phyloP scores from a whole-genome alignment of 129 eudicot species.

The Mikania micrantha region DNA sequence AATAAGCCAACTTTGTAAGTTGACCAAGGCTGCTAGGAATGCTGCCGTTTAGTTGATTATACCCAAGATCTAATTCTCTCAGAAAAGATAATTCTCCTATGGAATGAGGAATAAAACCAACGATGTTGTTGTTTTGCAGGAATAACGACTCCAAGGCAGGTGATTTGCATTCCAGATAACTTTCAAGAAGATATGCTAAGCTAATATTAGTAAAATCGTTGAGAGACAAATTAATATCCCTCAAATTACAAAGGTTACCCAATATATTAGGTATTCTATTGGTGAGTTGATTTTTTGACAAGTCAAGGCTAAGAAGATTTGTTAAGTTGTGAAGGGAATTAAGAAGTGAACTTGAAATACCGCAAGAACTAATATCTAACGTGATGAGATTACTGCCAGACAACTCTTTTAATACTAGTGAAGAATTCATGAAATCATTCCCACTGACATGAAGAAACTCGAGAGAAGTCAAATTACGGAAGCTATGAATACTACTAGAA shows the following conservation, averaged over 20 bases:
- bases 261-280: background rate
- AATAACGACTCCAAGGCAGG: background rate
- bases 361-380: background rate
- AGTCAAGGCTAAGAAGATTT: background rate
- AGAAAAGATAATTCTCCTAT: slow-evolving; percentile 1
- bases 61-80: background rate
- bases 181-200: background rate
- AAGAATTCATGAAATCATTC: background rate
- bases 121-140: background rate
- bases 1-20: background rate
- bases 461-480: background rate
- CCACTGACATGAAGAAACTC: background rate
- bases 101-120: background rate
- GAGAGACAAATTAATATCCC: background rate
- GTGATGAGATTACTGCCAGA: background rate
- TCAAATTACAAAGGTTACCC: background rate
- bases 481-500: background rate
- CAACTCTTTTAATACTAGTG: background rate
- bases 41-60: background rate
- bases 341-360: background rate
- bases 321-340: background rate
- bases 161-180: background rate
- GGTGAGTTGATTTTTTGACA: background rate
- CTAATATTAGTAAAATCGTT: background rate
- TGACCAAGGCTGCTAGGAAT: background rate